Base-by-base conservation (phyloP, 306 rosid species). In the Castanopsis chinensis region DNA sequence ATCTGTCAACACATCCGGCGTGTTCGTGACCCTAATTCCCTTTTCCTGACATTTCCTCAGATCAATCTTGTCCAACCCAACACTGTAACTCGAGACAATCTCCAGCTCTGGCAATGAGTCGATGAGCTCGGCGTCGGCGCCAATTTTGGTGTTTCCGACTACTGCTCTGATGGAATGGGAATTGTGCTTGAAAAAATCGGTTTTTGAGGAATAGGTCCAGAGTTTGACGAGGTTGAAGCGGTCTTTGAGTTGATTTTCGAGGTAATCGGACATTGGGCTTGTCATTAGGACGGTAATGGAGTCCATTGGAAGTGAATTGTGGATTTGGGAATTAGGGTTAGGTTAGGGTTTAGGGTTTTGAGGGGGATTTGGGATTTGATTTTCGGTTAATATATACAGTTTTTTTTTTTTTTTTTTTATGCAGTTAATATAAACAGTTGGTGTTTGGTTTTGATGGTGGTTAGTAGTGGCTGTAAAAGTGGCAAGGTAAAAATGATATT, bases 1-100 rank as follows among this genome's bases (percentile, higher is more conserved):
- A n/a, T 89, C 91, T 2, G 95, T 86, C 76, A 92, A 75, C 6
- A 90, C 97, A 19, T 87, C 86, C 4, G 97, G 97, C 0, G 95
- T 92, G 78, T 92, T 92, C 2, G 88, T 81, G 13, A 92, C 93
- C n/a, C 82, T 76, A 13, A 92, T 87, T 15, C 88, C 86, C 73
- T 69, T 86, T 23, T 83, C 82, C 65, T 25, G 58, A 70, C 95
- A 90, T 56, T 79, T 83, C 0, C 14, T n/a, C 61, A 92, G 51
- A 79, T 90, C 95, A 64, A 90, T 87, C 78, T 83, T 82, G 61
- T 92, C 97, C 52, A 85, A 59, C 2, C 97, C 97, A 20, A 92
- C 95, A 59, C 97, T 87, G 86, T 67, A 83, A 58, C 87, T 86
- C 17, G 94, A 73, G 1, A 92, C 87, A 18, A 92, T 89, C 82